These are phyloP conservation scores for Orobanche coerulescens DNA, from an alignment of 257 asterid species.

Conservation along the genomic window DNA sequence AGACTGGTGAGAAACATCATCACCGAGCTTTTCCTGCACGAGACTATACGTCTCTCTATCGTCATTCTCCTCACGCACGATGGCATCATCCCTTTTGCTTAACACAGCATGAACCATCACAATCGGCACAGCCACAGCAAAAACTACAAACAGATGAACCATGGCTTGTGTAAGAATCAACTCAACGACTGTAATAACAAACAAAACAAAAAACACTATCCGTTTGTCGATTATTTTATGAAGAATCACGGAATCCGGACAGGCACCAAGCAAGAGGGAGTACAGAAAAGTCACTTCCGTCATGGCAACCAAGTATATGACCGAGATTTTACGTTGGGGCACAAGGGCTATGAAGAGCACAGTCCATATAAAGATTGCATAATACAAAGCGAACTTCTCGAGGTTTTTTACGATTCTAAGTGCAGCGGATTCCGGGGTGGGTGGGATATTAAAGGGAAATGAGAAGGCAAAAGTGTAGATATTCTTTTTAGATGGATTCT, in stretches of 20 bases:
- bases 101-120: constrained; percentile 40
- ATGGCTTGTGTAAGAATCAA: constrained; percentile 42
- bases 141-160: constrained; percentile 42
- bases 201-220: constrained; percentile 32
- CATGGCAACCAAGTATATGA: constrained; percentile 38
- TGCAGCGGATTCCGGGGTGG: constrained; percentile 52
- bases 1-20: background rate
- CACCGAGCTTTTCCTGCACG: constrained; percentile 22
- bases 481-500: constrained; percentile 16
- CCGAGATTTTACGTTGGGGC: constrained; percentile 51
- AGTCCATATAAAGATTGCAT: constrained; percentile 45
- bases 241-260: constrained; percentile 35
- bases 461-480: constrained; percentile 24
- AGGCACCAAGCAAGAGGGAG: constrained; percentile 34
- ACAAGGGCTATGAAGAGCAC: constrained; percentile 55
- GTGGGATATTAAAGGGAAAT: constrained; percentile 53
- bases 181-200: constrained; percentile 19
- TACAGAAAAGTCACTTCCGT: constrained; percentile 47
- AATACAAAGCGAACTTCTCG: constrained; percentile 29
- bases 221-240: constrained; percentile 33
- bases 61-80: constrained; percentile 20
- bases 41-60: constrained; percentile 32
- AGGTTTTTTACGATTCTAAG: constrained; percentile 41
- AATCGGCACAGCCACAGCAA: constrained; percentile 42
- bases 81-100: constrained; percentile 29